Percentiles rank a stretch among this genome's conserved stretches.
These are phyloP conservation scores for Neostapfia colusana DNA, from an alignment of 176 grass and related monocot genomes.

Conservation along the genomic window DNA sequence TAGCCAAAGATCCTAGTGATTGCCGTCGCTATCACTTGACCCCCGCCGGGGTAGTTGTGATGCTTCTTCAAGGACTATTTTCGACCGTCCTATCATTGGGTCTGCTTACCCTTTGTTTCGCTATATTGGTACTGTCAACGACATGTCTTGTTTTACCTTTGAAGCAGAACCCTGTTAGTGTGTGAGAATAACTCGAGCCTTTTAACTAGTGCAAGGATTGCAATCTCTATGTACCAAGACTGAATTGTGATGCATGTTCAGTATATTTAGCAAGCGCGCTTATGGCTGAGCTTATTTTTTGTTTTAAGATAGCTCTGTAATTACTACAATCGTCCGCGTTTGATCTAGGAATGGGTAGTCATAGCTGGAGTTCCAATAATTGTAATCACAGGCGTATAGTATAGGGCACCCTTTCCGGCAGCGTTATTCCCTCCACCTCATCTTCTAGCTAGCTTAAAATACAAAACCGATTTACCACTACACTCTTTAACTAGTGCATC, in stretches of 20 bases:
- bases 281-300: not conserved
- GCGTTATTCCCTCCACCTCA: no score
- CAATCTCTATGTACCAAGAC: constrained; percentile 38
- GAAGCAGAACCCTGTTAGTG: constrained; percentile 46
- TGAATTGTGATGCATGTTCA: constrained; percentile 38
- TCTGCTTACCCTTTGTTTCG: constrained; percentile 51
- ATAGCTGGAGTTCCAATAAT: constrained; percentile 13
- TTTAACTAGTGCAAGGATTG: constrained; percentile 50
- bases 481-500: no score
- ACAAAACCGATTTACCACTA: no score
- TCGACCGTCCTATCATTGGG: constrained; percentile 43
- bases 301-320: constrained; percentile 20
- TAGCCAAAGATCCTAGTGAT: constrained; percentile 43
- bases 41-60: constrained; percentile 42
- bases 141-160: constrained; percentile 50
- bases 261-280: constrained; percentile 27
- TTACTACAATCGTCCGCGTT: not conserved
- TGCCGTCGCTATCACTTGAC: constrained; percentile 20
- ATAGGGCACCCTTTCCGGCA: no score
- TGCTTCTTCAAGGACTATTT: constrained; percentile 60
- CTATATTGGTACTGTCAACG: constrained; percentile 40
- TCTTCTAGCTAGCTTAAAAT: no score
- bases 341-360: constrained; percentile 4
- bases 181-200: constrained; percentile 45
- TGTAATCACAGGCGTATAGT: no score